Percentiles rank a stretch among this genome's conserved stretches.
phyloP scores from a whole-genome alignment of 73 alveolate genomes.

The Diophrys sp. region DNA sequence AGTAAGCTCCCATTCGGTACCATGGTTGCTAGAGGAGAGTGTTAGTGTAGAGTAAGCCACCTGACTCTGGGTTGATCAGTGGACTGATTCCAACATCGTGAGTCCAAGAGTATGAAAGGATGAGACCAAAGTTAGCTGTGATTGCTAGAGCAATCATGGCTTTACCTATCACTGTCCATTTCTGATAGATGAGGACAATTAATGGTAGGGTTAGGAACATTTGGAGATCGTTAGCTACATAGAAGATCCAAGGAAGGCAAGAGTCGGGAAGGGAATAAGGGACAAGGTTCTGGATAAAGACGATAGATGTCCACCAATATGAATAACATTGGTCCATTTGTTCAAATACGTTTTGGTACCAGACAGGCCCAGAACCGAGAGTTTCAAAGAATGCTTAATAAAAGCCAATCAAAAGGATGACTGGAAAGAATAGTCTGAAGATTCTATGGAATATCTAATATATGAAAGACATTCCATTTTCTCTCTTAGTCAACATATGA shows the following conservation, averaged over 20 bases:
- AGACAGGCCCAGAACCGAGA: constrained; percentile 55
- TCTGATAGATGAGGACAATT: constrained; percentile 14
- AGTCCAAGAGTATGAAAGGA: not conserved
- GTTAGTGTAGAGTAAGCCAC: not conserved
- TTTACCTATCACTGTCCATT: constrained; percentile 25
- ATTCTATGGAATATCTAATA: constrained; percentile 29
- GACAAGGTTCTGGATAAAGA: constrained; percentile 34
- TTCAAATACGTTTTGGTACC: not conserved
- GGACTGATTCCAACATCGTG: not conserved
- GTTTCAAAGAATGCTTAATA: not conserved
- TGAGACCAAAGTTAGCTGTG: not conserved
- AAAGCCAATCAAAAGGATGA: constrained; percentile 14
- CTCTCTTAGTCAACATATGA: not conserved
- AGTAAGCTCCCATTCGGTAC: constrained; percentile 14
- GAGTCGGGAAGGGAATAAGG: constrained; percentile 19
- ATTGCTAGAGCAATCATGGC: not conserved
- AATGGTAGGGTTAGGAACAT: constrained; percentile 42
- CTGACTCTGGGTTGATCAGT: not conserved
- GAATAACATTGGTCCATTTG: constrained; percentile 2
- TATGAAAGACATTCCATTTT: not conserved
- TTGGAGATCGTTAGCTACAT: constrained; percentile 47
- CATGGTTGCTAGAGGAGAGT: constrained; percentile 14
- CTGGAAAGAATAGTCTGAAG: constrained; percentile 42
- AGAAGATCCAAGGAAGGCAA: constrained; percentile 44
- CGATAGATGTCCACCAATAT: constrained; percentile 40